Conservation (phyloP, 2,329 filamentous ascomycete species). For the Aaosphaeria pasadenensis region DNA sequence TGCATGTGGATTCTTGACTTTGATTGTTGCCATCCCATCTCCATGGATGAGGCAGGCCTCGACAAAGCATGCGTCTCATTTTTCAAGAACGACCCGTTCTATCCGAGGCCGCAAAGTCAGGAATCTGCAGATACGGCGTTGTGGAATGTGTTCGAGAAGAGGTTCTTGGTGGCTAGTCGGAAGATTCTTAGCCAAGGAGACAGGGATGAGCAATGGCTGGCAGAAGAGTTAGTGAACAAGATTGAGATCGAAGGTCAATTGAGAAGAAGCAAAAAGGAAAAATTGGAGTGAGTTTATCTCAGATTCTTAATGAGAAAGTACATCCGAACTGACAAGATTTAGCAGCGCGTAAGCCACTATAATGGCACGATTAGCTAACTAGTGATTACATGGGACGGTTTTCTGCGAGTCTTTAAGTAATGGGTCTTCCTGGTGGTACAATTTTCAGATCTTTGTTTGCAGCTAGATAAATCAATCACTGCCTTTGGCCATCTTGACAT, state of each 20-base stretch:
- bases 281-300: neutral
- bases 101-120: conserved; percentile 24
- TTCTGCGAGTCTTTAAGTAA: no score
- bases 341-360: no score
- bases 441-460: no score
- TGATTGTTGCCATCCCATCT: conserved; percentile 55
- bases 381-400: no score
- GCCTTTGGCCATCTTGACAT: no score
- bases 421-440: no score
- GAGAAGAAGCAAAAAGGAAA: conserved; percentile 1
- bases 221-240: conserved; percentile 3
- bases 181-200: conserved; percentile 1
- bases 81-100: conserved; percentile 51
- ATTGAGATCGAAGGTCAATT: conserved; percentile 4
- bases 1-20: conserved; percentile 52
- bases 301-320: no score
- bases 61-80: conserved; percentile 43
- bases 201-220: neutral
- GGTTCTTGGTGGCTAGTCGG: conserved; percentile 4
- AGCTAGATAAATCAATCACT: no score
- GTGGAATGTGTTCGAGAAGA: conserved; percentile 8
- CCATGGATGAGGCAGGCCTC: conserved; percentile 41
- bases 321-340: no score
- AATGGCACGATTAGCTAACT: no score
- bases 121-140: conserved; percentile 7